Base-by-base conservation (phyloP, 73 alveolate species). In the Loxodes magnus region DNA sequence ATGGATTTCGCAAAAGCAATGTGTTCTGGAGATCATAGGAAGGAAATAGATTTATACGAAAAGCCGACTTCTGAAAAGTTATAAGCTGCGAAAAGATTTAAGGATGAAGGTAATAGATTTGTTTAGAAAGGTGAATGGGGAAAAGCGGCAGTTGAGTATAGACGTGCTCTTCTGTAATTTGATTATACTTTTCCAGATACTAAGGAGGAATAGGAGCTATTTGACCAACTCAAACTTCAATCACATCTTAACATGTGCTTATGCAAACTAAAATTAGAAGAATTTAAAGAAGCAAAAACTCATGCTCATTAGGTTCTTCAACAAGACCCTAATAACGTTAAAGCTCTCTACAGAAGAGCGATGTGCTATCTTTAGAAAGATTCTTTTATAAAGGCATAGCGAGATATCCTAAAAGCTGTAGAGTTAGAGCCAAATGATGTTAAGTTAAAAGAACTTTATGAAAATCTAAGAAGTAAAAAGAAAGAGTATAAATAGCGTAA, bases 171-270 rank as follows among this genome's bases (percentile, higher is more conserved):
- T 17, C 55, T 69, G 12, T 52, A 69, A 59, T 62, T 69, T 26
- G 83, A 69, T 35, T 69, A 69, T 28, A 69, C 83, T 7, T 69
- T 69, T 30, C 83, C 83, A 5, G 77, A 69, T 10, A 52, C 42
- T 0, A 41, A 33, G 15, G 35, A 63, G 4, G 83, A 69, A 16
- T 51, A 69, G 12, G 12, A 33, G 39, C 59, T 35, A 50, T 69
- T 61, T 31, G 35, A 69, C 26, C 37, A 39, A 9, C 52, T 69
- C 2, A 51, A 48, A 19, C 36, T 59, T 14, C 10, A 63, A 12
- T 69, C 65, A 25, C 59, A 64, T 36, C 54, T 59, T 31, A 69
- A 69, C 35, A 69, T 69, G 83, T 54, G 66, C 0, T 41, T 59
- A 30, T 59, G 64, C 16, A 69, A 69, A 50, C 37, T 48, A 5